phyloP scores from a whole-genome alignment of 148 eudicot genomes.

The Arbutus unedo region DNA sequence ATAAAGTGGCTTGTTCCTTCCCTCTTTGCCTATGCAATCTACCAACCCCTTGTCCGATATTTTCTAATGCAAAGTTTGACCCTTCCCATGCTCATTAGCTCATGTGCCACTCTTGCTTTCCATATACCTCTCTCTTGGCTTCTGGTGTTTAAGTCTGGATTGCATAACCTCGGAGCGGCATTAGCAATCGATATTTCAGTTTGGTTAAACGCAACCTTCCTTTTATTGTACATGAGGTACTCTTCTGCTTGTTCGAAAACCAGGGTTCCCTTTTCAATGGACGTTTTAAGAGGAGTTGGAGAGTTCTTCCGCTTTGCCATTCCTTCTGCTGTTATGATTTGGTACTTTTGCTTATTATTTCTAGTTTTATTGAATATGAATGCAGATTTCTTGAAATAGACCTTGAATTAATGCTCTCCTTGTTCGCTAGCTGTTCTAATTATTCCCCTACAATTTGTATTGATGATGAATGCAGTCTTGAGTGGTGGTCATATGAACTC shows the following conservation, averaged over 20 bases:
- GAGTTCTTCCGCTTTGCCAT: slow-evolving; percentile 77
- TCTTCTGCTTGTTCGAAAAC: slow-evolving; percentile 58
- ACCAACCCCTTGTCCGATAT: slow-evolving; percentile 73
- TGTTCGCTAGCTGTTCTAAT: neutral
- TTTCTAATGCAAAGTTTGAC: slow-evolving; percentile 69
- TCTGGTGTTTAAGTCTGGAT: slow-evolving; percentile 60
- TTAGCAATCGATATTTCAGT: slow-evolving; percentile 52
- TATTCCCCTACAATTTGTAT: neutral
- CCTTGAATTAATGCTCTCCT: neutral
- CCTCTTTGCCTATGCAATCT: slow-evolving; percentile 55
- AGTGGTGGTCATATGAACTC: slow-evolving; percentile 92
- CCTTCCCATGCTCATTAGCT: slow-evolving; percentile 63
- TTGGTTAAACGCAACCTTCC: slow-evolving; percentile 60
- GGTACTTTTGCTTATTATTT: slow-evolving; percentile 35
- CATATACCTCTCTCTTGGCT: slow-evolving; percentile 76
- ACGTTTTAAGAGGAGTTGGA: slow-evolving; percentile 49
- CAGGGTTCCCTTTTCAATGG: slow-evolving; percentile 66
- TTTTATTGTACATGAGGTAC: slow-evolving; percentile 54
- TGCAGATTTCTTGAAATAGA: neutral
- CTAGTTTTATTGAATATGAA: neutral
- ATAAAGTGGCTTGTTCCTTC: slow-evolving; percentile 56
- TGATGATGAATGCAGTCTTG: slow-evolving; percentile 43
- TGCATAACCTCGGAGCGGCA: slow-evolving; percentile 65
- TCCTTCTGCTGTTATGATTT: slow-evolving; percentile 83
- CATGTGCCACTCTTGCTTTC: slow-evolving; percentile 41